phyloP scores from a whole-genome alignment of 768 basidiomycete species.

The Suillus spraguei region DNA sequence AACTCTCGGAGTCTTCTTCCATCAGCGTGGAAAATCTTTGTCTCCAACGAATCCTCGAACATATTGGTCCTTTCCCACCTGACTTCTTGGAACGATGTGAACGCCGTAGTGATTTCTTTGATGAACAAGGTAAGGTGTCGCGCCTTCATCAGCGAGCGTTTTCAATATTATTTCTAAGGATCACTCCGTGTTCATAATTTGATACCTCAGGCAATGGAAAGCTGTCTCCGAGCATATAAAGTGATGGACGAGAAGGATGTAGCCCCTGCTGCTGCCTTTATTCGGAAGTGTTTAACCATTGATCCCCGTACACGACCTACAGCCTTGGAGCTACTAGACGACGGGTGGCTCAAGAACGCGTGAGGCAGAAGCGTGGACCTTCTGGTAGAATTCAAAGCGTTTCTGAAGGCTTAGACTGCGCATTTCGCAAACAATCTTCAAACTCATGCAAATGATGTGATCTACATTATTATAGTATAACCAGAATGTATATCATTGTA shows the following conservation, averaged over 20 bases:
- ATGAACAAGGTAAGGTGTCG: conserved; percentile 7
- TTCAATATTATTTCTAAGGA: neutral
- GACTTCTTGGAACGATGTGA: conserved; percentile 21
- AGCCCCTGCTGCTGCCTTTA: neutral
- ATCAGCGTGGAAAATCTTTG: conserved; percentile 10
- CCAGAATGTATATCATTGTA: too few species aligned
- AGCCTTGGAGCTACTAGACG: neutral
- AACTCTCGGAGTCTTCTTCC: conserved; percentile 7
- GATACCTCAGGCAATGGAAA: neutral
- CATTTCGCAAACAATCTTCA: too few species aligned
- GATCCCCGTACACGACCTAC: conserved; percentile 1
- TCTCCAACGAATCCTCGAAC: conserved; percentile 22
- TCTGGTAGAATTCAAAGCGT: neutral
- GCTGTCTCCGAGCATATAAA: neutral
- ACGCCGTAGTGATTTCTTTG: conserved; percentile 8
- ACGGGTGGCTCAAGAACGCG: neutral
- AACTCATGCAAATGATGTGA: too few species aligned
- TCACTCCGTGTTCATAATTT: neutral
- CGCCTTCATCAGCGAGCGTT: neutral
- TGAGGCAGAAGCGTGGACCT: neutral
- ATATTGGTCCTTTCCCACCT: conserved; percentile 21
- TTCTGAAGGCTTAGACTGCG: too few species aligned
- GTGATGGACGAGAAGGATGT: neutral
- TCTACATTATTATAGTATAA: too few species aligned
- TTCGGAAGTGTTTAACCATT: conserved; percentile 1